These are phyloP conservation scores for Eucalyptus polybractea DNA, from an alignment of 345 rosid species.

Conservation along the genomic window DNA sequence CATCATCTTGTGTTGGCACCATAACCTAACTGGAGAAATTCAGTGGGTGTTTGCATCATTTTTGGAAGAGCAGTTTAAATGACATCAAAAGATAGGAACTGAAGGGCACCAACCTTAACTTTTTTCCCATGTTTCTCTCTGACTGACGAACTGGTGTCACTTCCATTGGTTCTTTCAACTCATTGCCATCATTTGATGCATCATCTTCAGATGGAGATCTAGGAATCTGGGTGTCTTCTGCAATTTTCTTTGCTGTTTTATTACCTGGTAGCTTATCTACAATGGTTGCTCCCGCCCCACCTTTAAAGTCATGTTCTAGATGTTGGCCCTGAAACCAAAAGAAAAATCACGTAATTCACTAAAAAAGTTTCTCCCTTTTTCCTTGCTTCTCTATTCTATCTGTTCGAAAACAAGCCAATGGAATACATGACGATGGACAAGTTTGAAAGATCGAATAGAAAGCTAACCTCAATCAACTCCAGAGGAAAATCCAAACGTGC, in stretches of 20 bases:
- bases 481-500: slow-evolving; percentile 62
- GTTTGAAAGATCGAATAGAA: background rate
- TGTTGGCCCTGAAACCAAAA: slow-evolving; percentile 34
- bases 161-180: slow-evolving; percentile 28
- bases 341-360: background rate
- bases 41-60: background rate
- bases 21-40: background rate
- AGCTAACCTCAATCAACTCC: slow-evolving; percentile 55
- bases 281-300: slow-evolving; percentile 54
- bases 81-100: background rate
- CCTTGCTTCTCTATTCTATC: background rate
- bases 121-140: slow-evolving; percentile 60
- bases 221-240: slow-evolving; percentile 16
- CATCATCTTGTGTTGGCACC: background rate
- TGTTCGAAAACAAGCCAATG: background rate
- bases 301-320: slow-evolving; percentile 50
- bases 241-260: slow-evolving; percentile 18
- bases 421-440: background rate
- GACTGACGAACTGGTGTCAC: slow-evolving; percentile 55
- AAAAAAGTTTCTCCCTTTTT: background rate
- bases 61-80: background rate
- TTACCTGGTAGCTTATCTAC: slow-evolving; percentile 10
- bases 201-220: slow-evolving; percentile 33
- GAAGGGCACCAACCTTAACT: slow-evolving; percentile 32
- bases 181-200: slow-evolving; percentile 26